These are phyloP conservation scores for Oleoguttula mirabilis DNA, from an alignment of 495 filamentous ascomycete species.

Conservation along the genomic window DNA sequence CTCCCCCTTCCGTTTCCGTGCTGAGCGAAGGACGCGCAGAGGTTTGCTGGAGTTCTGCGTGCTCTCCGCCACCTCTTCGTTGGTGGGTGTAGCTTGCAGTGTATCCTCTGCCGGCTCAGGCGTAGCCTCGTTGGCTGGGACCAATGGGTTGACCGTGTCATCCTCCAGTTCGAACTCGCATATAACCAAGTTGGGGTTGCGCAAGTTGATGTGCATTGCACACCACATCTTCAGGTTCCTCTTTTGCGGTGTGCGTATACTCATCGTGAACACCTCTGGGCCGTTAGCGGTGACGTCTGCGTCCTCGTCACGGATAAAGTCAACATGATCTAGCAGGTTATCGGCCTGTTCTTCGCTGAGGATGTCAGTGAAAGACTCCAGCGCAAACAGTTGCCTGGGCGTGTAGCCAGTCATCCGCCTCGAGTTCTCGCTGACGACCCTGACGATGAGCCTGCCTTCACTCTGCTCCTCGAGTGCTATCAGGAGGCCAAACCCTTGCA, in stretches of 20 bases:
- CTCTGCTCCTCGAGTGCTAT: constrained; percentile 62
- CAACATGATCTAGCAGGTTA: constrained; percentile 70
- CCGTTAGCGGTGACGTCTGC: constrained; percentile 60
- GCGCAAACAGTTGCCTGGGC: constrained; percentile 62
- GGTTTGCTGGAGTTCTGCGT: constrained; percentile 65
- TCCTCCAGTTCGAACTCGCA: constrained; percentile 91
- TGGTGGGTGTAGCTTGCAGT: constrained; percentile 51
- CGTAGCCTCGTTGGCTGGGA: constrained; percentile 41
- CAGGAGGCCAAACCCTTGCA: constrained; percentile 74
- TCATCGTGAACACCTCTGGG: constrained; percentile 75
- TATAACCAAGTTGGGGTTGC: constrained; percentile 58
- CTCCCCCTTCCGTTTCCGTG: constrained; percentile 65
- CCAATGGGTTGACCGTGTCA: constrained; percentile 59
- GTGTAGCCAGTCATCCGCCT: constrained; percentile 63
- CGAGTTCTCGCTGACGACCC: constrained; percentile 81
- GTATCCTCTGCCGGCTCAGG: constrained; percentile 62
- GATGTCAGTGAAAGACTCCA: constrained; percentile 68
- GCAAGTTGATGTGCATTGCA: constrained; percentile 62
- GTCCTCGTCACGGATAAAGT: constrained; percentile 73
- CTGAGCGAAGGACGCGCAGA: constrained; percentile 64
- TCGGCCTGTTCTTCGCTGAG: constrained; percentile 72
- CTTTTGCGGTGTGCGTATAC: constrained; percentile 44
- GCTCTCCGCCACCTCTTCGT: constrained; percentile 60
- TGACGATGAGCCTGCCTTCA: constrained; percentile 55
- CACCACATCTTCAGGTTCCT: constrained; percentile 68